Base-by-base conservation (phyloP, 2,329 filamentous ascomycete genomes). In the Talaromyces sp. region DNA sequence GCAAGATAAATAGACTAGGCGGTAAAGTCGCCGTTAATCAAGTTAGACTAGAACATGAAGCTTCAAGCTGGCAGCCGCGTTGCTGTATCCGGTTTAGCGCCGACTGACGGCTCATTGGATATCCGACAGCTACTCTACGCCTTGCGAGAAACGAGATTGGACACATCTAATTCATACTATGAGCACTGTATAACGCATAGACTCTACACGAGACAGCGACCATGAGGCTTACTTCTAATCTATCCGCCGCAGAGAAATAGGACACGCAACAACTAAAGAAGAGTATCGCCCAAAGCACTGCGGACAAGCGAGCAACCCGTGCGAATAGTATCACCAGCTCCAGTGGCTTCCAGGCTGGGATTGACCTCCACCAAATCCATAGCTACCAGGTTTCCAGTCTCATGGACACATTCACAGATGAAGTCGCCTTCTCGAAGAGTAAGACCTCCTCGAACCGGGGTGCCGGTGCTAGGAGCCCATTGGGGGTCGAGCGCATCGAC, bases 401-500 rank as follows among this genome's bases (percentile, higher is more conserved):
- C 84, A 77, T 94, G 90, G 25, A 94, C 89, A 70, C 86, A 89
- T 81, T 94, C 95, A 73, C 93, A 96, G 78, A 99, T 98, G 81
- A 92, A 99, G 78, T 98, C 95, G 47, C 95, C 95, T 82, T 99
- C 95, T 64, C 95, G 87, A 72, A 99, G 84, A 3, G 95, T 99
- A 76, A 99, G 80, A 0, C 95, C 95, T 49, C 95, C 95, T 73
- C 95, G 87, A 37, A 99, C 95, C 0, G 95, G 93, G 3, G 95
- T 98, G 19, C 95, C 95, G 0, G 95, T 99, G 78, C 91, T 95
- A 27, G 95, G 95, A 45, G 95, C 95, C 90, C 92, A 97, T 85
- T 93, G 90, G 33, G 95, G 95, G 78, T 99, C 95, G 67, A 98
- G 85, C 27, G 93, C 95, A 78, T 99, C 95, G 70, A 99, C 92